Percentiles rank a stretch among this genome's conserved stretches.
Conservation (phyloP, 148 eudicot species). For the Spergularia marina region DNA sequence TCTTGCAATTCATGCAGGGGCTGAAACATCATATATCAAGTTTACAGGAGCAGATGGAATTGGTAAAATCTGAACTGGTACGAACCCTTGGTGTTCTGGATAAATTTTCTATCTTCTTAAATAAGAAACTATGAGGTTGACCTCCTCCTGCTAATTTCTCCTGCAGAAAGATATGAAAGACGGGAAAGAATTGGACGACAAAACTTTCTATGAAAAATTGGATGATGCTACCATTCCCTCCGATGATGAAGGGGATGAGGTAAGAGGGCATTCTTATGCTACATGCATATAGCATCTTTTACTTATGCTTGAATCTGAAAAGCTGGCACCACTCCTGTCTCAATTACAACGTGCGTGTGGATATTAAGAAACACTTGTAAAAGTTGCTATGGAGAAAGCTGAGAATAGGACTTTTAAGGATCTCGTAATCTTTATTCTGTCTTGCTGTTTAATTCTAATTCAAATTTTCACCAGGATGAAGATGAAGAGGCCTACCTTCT, state of each 20-base stretch:
- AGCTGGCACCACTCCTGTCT: not conserved
- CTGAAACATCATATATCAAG: constrained; percentile 71
- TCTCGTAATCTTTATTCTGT: not conserved
- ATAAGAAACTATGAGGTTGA: not conserved
- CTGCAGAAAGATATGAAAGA: constrained; percentile 49
- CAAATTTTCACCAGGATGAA: constrained; percentile 37
- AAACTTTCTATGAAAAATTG: constrained; percentile 45
- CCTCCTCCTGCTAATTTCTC: not conserved
- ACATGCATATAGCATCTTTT: not conserved
- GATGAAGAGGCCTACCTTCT: constrained; percentile 45
- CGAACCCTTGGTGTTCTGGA: constrained; percentile 18
- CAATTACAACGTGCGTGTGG: no score
- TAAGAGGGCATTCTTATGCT: constrained; percentile 25
- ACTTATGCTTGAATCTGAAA: not conserved
- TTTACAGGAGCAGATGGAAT: constrained; percentile 53
- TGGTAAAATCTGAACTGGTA: constrained; percentile 68
- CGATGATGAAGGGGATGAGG: constrained; percentile 47
- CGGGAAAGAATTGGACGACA: constrained; percentile 46
- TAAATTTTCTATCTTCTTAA: constrained; percentile 6
- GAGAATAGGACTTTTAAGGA: not conserved
- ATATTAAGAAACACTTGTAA: no score
- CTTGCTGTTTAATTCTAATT: constrained; percentile 10
- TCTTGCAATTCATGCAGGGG: constrained; percentile 46
- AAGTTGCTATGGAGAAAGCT: not conserved
- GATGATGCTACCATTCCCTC: constrained; percentile 36